Percentiles rank a stretch among this genome's conserved stretches.
phyloP scores from a whole-genome alignment of 805 yeast species.

The Yamadazyma insecticola region DNA sequence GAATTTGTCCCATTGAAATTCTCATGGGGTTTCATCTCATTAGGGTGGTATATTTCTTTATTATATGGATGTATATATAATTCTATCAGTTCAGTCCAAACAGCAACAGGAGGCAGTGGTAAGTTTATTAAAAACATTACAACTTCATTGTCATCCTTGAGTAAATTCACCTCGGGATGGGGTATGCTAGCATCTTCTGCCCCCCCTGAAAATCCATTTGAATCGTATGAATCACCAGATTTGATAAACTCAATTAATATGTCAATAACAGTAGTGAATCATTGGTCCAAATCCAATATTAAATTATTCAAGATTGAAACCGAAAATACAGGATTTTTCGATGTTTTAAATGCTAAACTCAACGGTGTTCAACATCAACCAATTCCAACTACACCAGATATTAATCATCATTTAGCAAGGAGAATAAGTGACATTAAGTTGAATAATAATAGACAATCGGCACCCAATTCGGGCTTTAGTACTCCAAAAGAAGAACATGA shows the following conservation, averaged over 20 bases:
- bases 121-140: slow-evolving; percentile 37
- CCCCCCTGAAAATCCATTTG: slow-evolving; percentile 4
- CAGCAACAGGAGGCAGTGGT: slow-evolving; percentile 19
- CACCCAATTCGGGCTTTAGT: slow-evolving; percentile 15
- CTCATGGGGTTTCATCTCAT: slow-evolving; percentile 56
- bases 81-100: slow-evolving; percentile 16
- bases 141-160: slow-evolving; percentile 30
- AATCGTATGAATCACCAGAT: slow-evolving; percentile 8
- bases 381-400: slow-evolving; percentile 27
- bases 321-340: slow-evolving; percentile 16
- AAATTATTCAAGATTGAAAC: slow-evolving; percentile 44
- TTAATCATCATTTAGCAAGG: slow-evolving; percentile 36
- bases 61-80: slow-evolving; percentile 56
- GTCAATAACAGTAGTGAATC: background rate
- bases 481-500: slow-evolving; percentile 32
- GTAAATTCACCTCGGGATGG: too few species aligned
- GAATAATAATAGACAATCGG: slow-evolving; percentile 21
- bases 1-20: slow-evolving; percentile 46
- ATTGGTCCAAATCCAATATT: too few species aligned
- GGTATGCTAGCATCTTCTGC: too few species aligned
- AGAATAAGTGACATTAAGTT: slow-evolving; percentile 43
- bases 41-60: slow-evolving; percentile 74
- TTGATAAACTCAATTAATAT: slow-evolving; percentile 2
- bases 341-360: slow-evolving; percentile 11
- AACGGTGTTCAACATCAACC: slow-evolving; percentile 8